Evolutionary conservation across 2,329 filamentous ascomycete genomes (phyloP).

Genomic region (Pseudocercospora fijiensis): DNA sequence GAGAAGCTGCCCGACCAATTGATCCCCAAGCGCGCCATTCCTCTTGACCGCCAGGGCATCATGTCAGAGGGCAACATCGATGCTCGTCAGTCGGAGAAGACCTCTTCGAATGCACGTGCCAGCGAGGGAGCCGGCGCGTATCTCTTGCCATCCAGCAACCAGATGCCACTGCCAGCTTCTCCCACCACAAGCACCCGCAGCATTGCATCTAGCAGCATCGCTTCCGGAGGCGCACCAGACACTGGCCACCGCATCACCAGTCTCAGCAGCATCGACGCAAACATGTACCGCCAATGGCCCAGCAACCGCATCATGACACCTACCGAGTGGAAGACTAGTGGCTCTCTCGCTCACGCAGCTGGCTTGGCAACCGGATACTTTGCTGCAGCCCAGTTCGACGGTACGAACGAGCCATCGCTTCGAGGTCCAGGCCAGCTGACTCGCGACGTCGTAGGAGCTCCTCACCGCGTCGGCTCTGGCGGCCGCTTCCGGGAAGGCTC

Average conservation of each 20-base stretch:
- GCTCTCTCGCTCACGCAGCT: conserved; percentile 35
- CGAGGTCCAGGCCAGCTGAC: conserved; percentile 19
- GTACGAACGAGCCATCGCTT: conserved; percentile 28
- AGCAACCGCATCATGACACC: conserved; percentile 36
- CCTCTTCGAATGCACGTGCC: not conserved
- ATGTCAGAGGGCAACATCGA: conserved; percentile 19
- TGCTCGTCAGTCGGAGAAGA: conserved; percentile 3
- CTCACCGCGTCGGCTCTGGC: conserved; percentile 20
- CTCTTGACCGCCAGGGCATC: conserved; percentile 23
- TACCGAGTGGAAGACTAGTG: conserved; percentile 36
- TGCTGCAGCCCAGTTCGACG: conserved; percentile 37
- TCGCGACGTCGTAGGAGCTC: conserved; percentile 15
- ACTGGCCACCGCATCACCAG: conserved; percentile 29
- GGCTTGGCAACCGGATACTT: conserved; percentile 37
- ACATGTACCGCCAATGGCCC: conserved; percentile 28
- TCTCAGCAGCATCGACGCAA: conserved; percentile 34
- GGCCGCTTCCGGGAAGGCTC: conserved; percentile 32
- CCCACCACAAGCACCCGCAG: conserved; percentile 23
- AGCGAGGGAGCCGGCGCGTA: conserved; percentile 7
- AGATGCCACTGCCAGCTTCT: conserved; percentile 14
- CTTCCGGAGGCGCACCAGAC: conserved; percentile 20
- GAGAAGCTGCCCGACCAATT: conserved; percentile 25
- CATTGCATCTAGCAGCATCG: conserved; percentile 23
- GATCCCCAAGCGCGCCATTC: conserved; percentile 28
- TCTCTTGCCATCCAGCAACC: conserved; percentile 4